Percentiles rank a stretch among this genome's conserved stretches.
Conservation (phyloP, 2,329 filamentous ascomycete genomes). For the Pseudocercospora musae region DNA sequence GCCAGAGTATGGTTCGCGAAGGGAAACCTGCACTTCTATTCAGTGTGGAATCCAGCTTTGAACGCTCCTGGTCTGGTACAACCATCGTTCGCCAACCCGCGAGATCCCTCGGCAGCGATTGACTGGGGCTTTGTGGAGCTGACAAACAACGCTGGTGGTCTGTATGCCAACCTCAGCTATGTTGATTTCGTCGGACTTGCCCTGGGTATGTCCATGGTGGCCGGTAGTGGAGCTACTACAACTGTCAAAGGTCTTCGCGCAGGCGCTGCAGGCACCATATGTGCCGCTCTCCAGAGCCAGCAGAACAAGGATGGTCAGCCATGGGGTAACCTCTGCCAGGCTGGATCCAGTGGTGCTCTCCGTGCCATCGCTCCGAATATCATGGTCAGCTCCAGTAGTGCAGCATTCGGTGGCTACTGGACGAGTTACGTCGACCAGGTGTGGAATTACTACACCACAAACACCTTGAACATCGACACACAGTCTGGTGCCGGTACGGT, state of each 20-base stretch:
- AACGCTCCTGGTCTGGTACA: conserved; percentile 44
- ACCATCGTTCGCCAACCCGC: conserved; percentile 42
- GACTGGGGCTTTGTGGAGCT: conserved; percentile 46
- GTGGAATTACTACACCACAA: conserved; percentile 47
- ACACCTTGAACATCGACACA: conserved; percentile 59
- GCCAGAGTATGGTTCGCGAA: conserved; percentile 49
- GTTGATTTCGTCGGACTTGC: conserved; percentile 41
- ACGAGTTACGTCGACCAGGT: conserved; percentile 51
- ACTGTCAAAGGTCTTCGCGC: conserved; percentile 57
- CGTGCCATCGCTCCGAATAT: conserved; percentile 43
- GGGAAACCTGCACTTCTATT: conserved; percentile 44
- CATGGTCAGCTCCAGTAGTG: conserved; percentile 43
- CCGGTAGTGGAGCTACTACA: conserved; percentile 45
- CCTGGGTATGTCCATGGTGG: conserved; percentile 53
- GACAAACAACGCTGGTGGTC: conserved; percentile 43
- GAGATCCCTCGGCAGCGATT: conserved; percentile 41
- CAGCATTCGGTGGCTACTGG: conserved; percentile 51
- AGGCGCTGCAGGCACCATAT: conserved; percentile 56
- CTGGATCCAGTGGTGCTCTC: conserved; percentile 35
- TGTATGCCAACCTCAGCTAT: conserved; percentile 43
- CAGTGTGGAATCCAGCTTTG: conserved; percentile 32
- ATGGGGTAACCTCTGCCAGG: conserved; percentile 61
- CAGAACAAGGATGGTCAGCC: conserved; percentile 53
- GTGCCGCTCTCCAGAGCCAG: conserved; percentile 54
- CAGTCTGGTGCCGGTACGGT: conserved; percentile 58